Percentiles rank a stretch among this genome's conserved stretches.
phyloP scores from a whole-genome alignment of 1,284 basidiomycete species.

The Phylloboletellus chloephorus region DNA sequence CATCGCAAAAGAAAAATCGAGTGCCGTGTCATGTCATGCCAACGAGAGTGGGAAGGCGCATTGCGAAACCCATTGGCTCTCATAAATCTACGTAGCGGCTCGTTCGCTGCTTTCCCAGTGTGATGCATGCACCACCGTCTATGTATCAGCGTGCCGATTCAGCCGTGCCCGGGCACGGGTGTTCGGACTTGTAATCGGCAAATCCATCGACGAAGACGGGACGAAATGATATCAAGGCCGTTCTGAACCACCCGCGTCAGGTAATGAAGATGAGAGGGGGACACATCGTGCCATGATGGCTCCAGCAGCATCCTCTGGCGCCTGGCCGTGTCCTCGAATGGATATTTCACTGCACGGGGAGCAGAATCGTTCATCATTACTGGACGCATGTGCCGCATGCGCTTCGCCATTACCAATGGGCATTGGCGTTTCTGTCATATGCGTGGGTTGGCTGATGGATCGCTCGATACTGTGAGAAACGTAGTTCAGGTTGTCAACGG shows the following conservation, averaged over 20 bases:
- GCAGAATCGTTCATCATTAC: conserved; percentile 14
- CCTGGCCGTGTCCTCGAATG: conserved; percentile 7
- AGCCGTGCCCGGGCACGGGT: conserved; percentile 11
- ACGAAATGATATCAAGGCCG: conserved; percentile 34
- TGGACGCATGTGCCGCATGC: conserved; percentile 5
- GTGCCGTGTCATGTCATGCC: conserved; percentile 8
- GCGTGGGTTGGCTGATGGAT: conserved; percentile 15
- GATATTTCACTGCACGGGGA: conserved; percentile 2
- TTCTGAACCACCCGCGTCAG: conserved; percentile 23
- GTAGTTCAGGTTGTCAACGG: conserved; percentile 28
- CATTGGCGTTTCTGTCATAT: conserved; percentile 17
- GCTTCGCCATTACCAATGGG: conserved; percentile 11
- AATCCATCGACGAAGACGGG: conserved; percentile 33
- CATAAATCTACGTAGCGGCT: conserved; percentile 25
- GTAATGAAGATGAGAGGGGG: conserved; percentile 27
- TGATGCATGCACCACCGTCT: conserved; percentile 17
- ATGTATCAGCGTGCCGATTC: conserved; percentile 14
- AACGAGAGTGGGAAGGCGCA: conserved; percentile 15
- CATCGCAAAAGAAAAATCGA: conserved; percentile 8
- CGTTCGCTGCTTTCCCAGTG: conserved; percentile 14
- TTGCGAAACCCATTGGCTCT: conserved; percentile 15
- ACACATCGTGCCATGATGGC: conserved; percentile 19
- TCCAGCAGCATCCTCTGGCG: conserved; percentile 12
- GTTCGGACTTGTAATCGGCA: conserved; percentile 25
- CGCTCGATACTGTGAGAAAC: conserved; percentile 25